phyloP scores from a whole-genome alignment of 139 green algal genomes.

The Haematococcus lacustris region DNA sequence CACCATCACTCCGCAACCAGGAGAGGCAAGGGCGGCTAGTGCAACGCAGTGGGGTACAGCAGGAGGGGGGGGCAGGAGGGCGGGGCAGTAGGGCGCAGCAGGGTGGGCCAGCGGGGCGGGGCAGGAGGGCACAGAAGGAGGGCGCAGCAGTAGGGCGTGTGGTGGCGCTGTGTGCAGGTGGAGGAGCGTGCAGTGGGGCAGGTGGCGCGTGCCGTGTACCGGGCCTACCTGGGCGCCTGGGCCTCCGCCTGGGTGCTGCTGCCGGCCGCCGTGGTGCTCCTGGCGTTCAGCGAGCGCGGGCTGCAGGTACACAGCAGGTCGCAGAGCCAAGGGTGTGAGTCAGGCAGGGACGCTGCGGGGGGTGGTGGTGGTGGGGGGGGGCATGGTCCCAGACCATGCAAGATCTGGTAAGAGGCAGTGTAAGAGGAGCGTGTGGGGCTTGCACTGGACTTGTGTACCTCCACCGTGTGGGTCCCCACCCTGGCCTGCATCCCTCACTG shows the following conservation, averaged over 20 bases:
- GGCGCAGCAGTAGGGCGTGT: neutral
- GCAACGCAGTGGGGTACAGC: neutral
- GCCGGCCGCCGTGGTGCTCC: constrained; percentile 38
- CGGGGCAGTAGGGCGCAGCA: neutral
- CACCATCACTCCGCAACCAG: neutral
- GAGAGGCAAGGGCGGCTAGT: neutral
- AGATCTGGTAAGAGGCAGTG: neutral
- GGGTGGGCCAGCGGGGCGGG: neutral
- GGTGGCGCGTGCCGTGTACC: constrained; percentile 65
- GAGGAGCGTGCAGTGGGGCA: constrained; percentile 66
- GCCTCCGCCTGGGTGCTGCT: constrained; percentile 45
- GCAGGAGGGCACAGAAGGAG: too few relatives aligned
- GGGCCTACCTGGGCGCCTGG: constrained; percentile 68
- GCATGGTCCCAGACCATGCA: neutral
- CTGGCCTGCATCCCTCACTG: too few relatives aligned
- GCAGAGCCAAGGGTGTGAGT: neutral
- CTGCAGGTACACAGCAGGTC: constrained; percentile 27
- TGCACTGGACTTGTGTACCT: too few relatives aligned
- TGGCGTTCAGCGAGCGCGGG: constrained; percentile 32
- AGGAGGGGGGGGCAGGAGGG: neutral
- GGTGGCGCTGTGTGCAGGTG: constrained; percentile 13
- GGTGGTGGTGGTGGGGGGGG: neutral
- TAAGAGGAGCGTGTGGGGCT: neutral
- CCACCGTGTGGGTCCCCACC: too few relatives aligned
- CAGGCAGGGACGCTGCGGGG: neutral